Percentiles rank a stretch among this genome's conserved stretches.
Conservation (phyloP, 441 rosid genomes). For the Euphorbia celastroides region DNA sequence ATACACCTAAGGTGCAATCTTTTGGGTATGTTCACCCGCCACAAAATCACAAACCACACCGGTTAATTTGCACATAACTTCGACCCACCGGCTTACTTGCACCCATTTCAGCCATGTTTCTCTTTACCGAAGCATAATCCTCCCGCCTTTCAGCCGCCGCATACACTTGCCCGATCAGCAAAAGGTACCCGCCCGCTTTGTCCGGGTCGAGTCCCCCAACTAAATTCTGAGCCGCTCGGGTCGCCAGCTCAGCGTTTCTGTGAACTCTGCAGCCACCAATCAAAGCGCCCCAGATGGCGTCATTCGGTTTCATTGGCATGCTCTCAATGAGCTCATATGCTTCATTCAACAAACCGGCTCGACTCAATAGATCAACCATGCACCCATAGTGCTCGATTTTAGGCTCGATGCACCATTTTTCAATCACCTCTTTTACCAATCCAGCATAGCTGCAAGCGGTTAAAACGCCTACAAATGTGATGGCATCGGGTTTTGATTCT, state of each 20-base stretch:
- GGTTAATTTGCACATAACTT: constrained; percentile 42
- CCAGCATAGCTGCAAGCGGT: constrained; percentile 60
- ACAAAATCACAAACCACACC: constrained; percentile 36
- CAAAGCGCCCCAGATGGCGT: constrained; percentile 51
- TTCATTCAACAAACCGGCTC: constrained; percentile 49
- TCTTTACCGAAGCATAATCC: constrained; percentile 35
- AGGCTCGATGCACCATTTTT: constrained; percentile 32
- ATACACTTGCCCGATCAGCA: constrained; percentile 36
- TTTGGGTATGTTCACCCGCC: constrained; percentile 29
- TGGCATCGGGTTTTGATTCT: constrained; percentile 37
- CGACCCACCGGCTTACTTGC: constrained; percentile 36
- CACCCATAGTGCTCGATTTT: constrained; percentile 53
- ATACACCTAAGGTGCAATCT: constrained; percentile 25
- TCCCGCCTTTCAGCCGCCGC: constrained; percentile 37
- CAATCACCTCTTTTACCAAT: constrained; percentile 38
- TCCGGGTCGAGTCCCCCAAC: constrained; percentile 29
- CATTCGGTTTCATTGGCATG: constrained; percentile 52
- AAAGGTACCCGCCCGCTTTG: constrained; percentile 33
- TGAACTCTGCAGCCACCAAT: constrained; percentile 51
- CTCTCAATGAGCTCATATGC: constrained; percentile 36
- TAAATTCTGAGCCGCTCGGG: constrained; percentile 31
- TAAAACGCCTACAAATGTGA: constrained; percentile 44
- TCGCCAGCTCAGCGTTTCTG: constrained; percentile 39
- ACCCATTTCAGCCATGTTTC: constrained; percentile 32
- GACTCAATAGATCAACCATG: constrained; percentile 52